Base-by-base conservation (phyloP, 805 yeast genomes). In the Ogataea methylovora region DNA sequence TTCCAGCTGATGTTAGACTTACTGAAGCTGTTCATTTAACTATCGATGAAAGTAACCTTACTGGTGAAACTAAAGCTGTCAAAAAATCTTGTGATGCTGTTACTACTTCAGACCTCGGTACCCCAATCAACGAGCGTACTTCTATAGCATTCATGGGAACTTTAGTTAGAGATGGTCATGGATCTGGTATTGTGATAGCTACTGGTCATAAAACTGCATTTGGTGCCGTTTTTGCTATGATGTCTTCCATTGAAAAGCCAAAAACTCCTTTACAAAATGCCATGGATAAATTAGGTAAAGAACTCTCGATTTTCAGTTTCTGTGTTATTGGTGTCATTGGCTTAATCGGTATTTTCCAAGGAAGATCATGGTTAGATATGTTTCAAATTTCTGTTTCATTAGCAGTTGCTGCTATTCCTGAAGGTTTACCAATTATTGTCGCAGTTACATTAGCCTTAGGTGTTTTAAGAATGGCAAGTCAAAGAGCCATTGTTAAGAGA, bases 341-440 rank as follows among this genome's bases (percentile, higher is more conserved):
- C 49, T 52, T 92, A 16, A 70, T 92, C 45, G 99, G 98, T 38
- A 69, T 92, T 15, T 38, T 85, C 31, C 95, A 92, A 63, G 97
- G 98, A 32, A 81, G 94, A 42, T 72, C 84, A 8, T 88, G 97
- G 96, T 70, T 92, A 38, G 97, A 92, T 43, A 92, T 94, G 97
- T 90, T 92, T 62, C 96, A 90, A 58, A 87, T 92, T 38, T 85
- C 96, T 1, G 99, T 92, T 8, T 87, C 97, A 2, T 68, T 92
- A 42, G 99, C 98, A 3, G 99, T 92, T 14, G 99, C 99, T 33
- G 98, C 98, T 4, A 92, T 92, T 48, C 99, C 99, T 5, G 99
- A 92, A 60, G 99, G 99, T 35, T 71, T 92, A 45, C 98, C 99
- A 1, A 92, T 92, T 49, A 92, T 92, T 56, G 98, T 92, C 27